phyloP scores from a whole-genome alignment of 2,329 filamentous ascomycete species.

The Neonectria magnoliae region DNA sequence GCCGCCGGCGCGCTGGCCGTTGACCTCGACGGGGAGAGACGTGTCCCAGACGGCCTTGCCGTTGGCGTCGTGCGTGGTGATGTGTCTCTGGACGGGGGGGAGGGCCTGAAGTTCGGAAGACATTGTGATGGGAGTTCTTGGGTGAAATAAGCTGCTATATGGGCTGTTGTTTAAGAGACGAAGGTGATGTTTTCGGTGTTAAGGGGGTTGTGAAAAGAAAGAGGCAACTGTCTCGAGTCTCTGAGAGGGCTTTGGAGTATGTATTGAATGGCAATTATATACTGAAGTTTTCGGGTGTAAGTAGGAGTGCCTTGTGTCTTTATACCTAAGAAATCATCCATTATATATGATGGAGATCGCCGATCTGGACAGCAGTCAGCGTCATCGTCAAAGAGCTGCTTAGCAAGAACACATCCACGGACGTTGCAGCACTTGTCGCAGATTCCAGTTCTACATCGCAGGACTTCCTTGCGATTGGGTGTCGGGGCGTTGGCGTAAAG shows the following conservation, averaged over 20 bases:
- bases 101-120: constrained; percentile 28
- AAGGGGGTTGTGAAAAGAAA: neutral
- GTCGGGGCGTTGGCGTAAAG: neutral
- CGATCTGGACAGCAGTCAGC: neutral
- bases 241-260: neutral
- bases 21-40: constrained; percentile 25
- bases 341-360: neutral
- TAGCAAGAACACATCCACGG: neutral
- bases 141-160: neutral
- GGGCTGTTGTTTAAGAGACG: neutral
- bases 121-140: constrained; percentile 15
- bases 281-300: neutral
- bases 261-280: neutral
- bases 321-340: neutral
- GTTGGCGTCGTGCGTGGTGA: constrained; percentile 34
- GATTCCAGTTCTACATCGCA: too few relatives aligned
- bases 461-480: neutral
- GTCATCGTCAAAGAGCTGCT: neutral
- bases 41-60: constrained; percentile 35
- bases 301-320: constrained; percentile 2
- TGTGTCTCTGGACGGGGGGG: constrained; percentile 31
- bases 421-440: neutral
- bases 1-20: constrained; percentile 27
- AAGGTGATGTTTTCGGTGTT: neutral
- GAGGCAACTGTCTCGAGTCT: neutral